Evolutionary conservation across 1,284 basidiomycete genomes (phyloP).

Genomic region (Clitocybe nebularis): DNA sequence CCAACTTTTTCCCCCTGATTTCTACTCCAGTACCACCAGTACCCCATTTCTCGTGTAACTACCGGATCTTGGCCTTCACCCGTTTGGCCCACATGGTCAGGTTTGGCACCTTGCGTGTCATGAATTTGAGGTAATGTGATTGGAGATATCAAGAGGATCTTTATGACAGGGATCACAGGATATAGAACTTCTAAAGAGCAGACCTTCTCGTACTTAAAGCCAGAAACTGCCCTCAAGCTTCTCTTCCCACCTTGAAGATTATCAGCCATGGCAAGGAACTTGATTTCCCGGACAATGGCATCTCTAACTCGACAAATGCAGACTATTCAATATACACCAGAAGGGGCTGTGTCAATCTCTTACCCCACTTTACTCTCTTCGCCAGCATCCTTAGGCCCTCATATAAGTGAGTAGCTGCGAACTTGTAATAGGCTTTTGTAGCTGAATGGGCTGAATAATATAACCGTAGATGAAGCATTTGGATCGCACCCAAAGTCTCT

Average conservation of each 20-base stretch:
- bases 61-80: too few species aligned
- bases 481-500: slow-evolving; percentile 73
- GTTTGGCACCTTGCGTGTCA: too few species aligned
- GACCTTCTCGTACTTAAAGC: too few species aligned
- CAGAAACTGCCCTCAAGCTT: background rate
- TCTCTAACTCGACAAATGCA: slow-evolving; percentile 19
- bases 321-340: slow-evolving; percentile 39
- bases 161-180: too few species aligned
- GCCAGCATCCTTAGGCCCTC: slow-evolving; percentile 53
- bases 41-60: too few species aligned
- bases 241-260: background rate
- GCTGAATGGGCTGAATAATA: slow-evolving; percentile 1
- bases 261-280: slow-evolving; percentile 19
- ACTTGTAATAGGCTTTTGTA: slow-evolving; percentile 4
- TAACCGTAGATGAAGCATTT: slow-evolving; percentile 66
- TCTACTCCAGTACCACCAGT: too few species aligned
- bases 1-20: too few species aligned
- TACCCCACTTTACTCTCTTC: slow-evolving; percentile 59
- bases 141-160: too few species aligned
- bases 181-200: too few species aligned
- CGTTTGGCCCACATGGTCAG: too few species aligned
- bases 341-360: slow-evolving; percentile 67
- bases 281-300: slow-evolving; percentile 17
- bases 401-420: slow-evolving; percentile 50
- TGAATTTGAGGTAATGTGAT: too few species aligned